Percentiles rank a stretch among this genome's conserved stretches.
Conservation (phyloP, 2,329 filamentous ascomycete species). For the Capronia epimyces region DNA sequence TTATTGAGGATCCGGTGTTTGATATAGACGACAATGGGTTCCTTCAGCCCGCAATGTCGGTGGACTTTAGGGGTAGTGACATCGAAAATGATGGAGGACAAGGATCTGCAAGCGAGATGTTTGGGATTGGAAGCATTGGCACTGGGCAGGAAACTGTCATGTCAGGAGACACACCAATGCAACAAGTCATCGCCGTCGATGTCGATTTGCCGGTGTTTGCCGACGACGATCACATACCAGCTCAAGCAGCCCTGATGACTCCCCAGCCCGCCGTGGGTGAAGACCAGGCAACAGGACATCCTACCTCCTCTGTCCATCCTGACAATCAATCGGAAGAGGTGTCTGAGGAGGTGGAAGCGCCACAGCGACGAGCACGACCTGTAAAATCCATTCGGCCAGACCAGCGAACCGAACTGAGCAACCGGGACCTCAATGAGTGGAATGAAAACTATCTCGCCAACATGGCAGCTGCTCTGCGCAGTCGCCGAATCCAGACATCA, state of each 20-base stretch:
- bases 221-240: constrained; percentile 32
- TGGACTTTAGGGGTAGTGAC: constrained; percentile 17
- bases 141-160: background rate
- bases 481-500: constrained; percentile 43
- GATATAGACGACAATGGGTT: constrained; percentile 59
- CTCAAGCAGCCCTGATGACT: constrained; percentile 28
- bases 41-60: constrained; percentile 39
- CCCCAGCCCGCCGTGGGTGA: constrained; percentile 9
- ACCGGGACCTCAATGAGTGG: constrained; percentile 53
- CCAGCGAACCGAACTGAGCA: constrained; percentile 48
- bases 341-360: constrained; percentile 21
- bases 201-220: constrained; percentile 26
- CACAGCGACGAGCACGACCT: constrained; percentile 34
- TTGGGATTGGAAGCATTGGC: background rate
- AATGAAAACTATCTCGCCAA: constrained; percentile 55
- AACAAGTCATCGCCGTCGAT: constrained; percentile 25
- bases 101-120: background rate
- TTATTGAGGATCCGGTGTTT: constrained; percentile 52
- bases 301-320: constrained; percentile 10
- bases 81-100: constrained; percentile 1
- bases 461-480: constrained; percentile 49
- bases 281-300: constrained; percentile 17
- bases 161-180: too few species aligned
- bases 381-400: constrained; percentile 47
- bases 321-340: background rate